Evolutionary conservation across 2,329 filamentous ascomycete species (phyloP), one percentile per base, ranked within the genome.

Genomic region (Ophiostoma populinum): DNA sequence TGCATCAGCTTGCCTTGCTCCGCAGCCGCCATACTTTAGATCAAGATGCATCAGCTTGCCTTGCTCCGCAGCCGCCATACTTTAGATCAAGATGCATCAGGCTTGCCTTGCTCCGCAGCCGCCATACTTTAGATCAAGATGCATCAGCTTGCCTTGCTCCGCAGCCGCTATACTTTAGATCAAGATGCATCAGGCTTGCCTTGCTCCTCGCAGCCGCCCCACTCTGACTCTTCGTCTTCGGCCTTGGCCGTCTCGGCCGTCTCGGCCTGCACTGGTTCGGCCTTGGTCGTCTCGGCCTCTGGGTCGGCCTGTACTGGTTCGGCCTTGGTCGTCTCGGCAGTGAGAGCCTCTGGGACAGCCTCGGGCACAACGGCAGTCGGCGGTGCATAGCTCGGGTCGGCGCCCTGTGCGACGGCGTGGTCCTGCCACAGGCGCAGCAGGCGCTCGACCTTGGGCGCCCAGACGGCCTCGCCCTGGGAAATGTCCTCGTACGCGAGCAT

Each of bases 401-500:
- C 39, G 7, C 36, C 36, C 35, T 30, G 13, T 6, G 32, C 38
- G 17, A 43, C 34, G 8, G 27, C 25, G 16, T 35, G 37, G 26
- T 39, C 35, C 16, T 38, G 32, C 52, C 52, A 56, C 25, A 49
- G 37, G 7, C 42, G 35, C 36, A 83, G 54, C 50, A 75, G 63
- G 12, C 53, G 51, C 46, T 67, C 52, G 1, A 95, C 64, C 52
- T 83, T 69, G 0, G 82, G 80, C 1, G 70, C 81, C 86, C 87
- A 95, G 7, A 80, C 70, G 1, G 74, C 67, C 53, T 92, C 82
- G 2, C 80, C 83, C 44, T 75, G 69, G 38, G 65, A 65, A 4
- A 94, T 57, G 43, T 92, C 82, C 9, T 70, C 62, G 50, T 80
- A 92, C 46, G 90, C 79, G 15, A 94, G 55, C 35, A 83, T 78